Percentiles rank a stretch among this genome's conserved stretches.
Evolutionary conservation across 2,329 filamentous ascomycete species (phyloP).

Genomic region (Aspergillus ibericus): DNA sequence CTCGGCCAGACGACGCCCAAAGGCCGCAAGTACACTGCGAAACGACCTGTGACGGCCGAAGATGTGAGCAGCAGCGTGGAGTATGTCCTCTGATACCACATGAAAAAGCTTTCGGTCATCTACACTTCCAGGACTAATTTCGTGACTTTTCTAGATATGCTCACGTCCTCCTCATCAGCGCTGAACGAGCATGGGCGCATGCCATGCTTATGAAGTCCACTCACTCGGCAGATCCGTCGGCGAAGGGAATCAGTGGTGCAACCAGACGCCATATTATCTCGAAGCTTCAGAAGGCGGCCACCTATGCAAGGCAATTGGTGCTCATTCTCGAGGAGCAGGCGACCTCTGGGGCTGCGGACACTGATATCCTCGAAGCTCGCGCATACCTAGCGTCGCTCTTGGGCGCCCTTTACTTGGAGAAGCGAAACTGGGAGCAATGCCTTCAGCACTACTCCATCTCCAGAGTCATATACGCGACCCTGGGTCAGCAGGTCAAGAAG

Average conservation of each 20-base stretch:
- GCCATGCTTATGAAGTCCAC: slow-evolving; percentile 90
- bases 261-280: slow-evolving; percentile 87
- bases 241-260: slow-evolving; percentile 73
- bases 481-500: slow-evolving; percentile 64
- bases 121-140: background rate
- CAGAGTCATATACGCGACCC: slow-evolving; percentile 76
- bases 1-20: slow-evolving; percentile 80
- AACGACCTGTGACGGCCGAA: slow-evolving; percentile 68
- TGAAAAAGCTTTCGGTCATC: background rate
- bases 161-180: slow-evolving; percentile 76
- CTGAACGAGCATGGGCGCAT: slow-evolving; percentile 92
- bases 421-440: slow-evolving; percentile 79
- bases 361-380: slow-evolving; percentile 78
- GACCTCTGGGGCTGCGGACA: slow-evolving; percentile 64
- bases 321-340: slow-evolving; percentile 63
- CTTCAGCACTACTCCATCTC: slow-evolving; percentile 73
- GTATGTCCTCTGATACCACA: slow-evolving; percentile 51
- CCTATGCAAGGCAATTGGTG: slow-evolving; percentile 67
- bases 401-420: slow-evolving; percentile 81
- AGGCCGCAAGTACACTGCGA: slow-evolving; percentile 79
- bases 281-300: slow-evolving; percentile 75
- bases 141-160: slow-evolving; percentile 59
- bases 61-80: slow-evolving; percentile 73
- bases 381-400: slow-evolving; percentile 77
- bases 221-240: slow-evolving; percentile 70